A percentile compares a stretch with the other conserved stretches of the same genome.
phyloP scores from a whole-genome alignment of 352 stramenopile species.

The Albugo candida region DNA sequence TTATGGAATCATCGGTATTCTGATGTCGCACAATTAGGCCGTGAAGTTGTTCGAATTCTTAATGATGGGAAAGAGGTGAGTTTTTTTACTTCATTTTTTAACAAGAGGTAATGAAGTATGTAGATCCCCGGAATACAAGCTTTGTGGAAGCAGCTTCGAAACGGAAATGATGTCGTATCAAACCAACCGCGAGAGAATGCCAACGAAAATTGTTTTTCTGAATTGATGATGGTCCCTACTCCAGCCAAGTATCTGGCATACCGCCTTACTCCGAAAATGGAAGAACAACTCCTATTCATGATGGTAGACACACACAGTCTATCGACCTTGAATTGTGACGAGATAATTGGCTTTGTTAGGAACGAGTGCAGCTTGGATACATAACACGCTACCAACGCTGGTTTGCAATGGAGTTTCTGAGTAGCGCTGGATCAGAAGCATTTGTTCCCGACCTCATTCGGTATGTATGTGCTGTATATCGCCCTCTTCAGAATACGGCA shows the following conservation, averaged over 20 bases:
- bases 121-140: conserved; percentile 60
- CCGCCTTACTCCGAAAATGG: conserved; percentile 67
- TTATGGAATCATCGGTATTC: conserved; percentile 48
- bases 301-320: conserved; percentile 19
- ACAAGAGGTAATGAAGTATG: not conserved
- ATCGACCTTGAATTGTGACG: not conserved
- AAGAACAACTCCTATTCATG: conserved; percentile 74
- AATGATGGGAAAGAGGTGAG: conserved; percentile 66
- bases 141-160: conserved; percentile 65
- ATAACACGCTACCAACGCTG: conserved; percentile 75
- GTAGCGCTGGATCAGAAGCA: conserved; percentile 32
- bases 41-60: conserved; percentile 57
- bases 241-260: conserved; percentile 61
- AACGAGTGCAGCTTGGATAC: conserved; percentile 48
- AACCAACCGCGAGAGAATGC: conserved; percentile 26
- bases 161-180: conserved; percentile 23
- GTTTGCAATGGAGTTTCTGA: conserved; percentile 70
- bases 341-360: conserved; percentile 9
- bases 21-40: conserved; percentile 45
- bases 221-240: conserved; percentile 52
- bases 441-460: conserved; percentile 65
- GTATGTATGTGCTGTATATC: conserved; percentile 70
- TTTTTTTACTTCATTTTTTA: not conserved
- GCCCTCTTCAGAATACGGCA: conserved; percentile 64
- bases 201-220: conserved; percentile 23